Conservation (phyloP, 2,329 filamentous ascomycete genomes). For the Exophiala oligosperma region DNA sequence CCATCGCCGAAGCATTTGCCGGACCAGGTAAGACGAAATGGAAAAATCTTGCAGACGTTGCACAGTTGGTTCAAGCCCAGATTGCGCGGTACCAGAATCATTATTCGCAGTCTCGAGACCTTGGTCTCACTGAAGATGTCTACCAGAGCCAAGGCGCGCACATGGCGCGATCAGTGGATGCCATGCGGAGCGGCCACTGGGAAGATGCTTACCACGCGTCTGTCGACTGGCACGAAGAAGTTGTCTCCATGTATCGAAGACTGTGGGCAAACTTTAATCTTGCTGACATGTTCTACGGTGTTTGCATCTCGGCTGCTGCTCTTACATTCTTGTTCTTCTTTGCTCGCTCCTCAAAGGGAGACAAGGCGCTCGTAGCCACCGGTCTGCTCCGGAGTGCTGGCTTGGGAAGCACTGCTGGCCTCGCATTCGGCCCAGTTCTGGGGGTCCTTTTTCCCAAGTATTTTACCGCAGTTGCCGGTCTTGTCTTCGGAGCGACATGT, state of each 20-base stretch:
- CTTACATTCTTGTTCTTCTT: slow-evolving; percentile 73
- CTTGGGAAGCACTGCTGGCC: slow-evolving; percentile 50
- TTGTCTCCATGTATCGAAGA: slow-evolving; percentile 73
- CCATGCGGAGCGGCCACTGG: slow-evolving; percentile 29
- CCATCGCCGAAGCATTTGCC: slow-evolving; percentile 91
- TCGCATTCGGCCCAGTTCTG: slow-evolving; percentile 30
- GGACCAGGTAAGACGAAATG: slow-evolving; percentile 54
- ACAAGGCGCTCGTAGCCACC: slow-evolving; percentile 55
- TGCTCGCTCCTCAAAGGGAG: slow-evolving; percentile 57
- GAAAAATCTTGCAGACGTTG: slow-evolving; percentile 74
- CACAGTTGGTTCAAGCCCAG: slow-evolving; percentile 75
- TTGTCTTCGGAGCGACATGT: slow-evolving; percentile 40
- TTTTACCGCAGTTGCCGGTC: slow-evolving; percentile 29
- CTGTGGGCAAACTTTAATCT: slow-evolving; percentile 94
- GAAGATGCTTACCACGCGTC: slow-evolving; percentile 58
- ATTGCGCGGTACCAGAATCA: slow-evolving; percentile 86
- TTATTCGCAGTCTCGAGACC: slow-evolving; percentile 57
- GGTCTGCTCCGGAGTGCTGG: slow-evolving; percentile 53
- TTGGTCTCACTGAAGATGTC: slow-evolving; percentile 18
- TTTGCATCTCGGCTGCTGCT: slow-evolving; percentile 67
- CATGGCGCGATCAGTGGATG: slow-evolving; percentile 29
- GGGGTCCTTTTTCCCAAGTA: slow-evolving; percentile 16
- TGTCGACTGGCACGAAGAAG: slow-evolving; percentile 73
- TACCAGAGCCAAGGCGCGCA: slow-evolving; percentile 9
- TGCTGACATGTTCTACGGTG: slow-evolving; percentile 77